These are phyloP conservation scores for Leishmania gerbilli DNA, from an alignment of 208 protist species.

Conservation along the genomic window DNA sequence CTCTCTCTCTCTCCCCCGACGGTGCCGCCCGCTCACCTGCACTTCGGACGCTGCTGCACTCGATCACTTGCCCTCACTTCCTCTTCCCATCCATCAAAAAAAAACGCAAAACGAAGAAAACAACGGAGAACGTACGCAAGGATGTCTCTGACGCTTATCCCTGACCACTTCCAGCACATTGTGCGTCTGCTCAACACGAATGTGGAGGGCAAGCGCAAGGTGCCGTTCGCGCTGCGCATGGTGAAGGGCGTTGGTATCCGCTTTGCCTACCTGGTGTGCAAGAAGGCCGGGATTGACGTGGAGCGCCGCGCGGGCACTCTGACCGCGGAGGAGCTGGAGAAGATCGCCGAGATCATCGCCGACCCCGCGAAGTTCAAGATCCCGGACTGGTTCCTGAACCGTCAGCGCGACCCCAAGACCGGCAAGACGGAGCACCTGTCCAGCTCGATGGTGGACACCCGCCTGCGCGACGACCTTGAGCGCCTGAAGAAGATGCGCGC, in stretches of 20 bases:
- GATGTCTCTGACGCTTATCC: slow-evolving; percentile 54
- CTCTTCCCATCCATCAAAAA: not conserved
- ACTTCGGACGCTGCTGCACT: not conserved
- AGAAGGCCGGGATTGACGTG: slow-evolving; percentile 98
- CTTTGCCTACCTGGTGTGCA: slow-evolving; percentile 98
- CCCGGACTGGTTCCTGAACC: slow-evolving; percentile 99
- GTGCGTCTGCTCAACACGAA: slow-evolving; percentile 99
- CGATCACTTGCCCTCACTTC: not conserved
- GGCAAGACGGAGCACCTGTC: slow-evolving; percentile 98
- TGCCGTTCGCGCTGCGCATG: slow-evolving; percentile 97
- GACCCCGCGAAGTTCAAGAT: slow-evolving; percentile 99
- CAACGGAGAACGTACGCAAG: slow-evolving; percentile 14
- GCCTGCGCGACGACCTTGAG: slow-evolving; percentile 99
- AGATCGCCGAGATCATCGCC: slow-evolving; percentile 97
- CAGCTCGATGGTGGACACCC: slow-evolving; percentile 97
- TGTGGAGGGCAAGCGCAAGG: slow-evolving; percentile 98
- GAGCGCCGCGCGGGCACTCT: slow-evolving; percentile 96
- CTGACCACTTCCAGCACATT: slow-evolving; percentile 98
- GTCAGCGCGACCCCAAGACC: slow-evolving; percentile 98
- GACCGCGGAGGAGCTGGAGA: slow-evolving; percentile 96
- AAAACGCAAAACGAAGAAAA: not conserved
- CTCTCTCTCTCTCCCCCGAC: not conserved
- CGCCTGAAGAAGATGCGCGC: slow-evolving; percentile 99
- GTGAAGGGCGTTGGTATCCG: slow-evolving; percentile 99
- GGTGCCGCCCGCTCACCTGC: not conserved